Conservation (phyloP, 257 asterid genomes). For the Solanum rostratum region DNA sequence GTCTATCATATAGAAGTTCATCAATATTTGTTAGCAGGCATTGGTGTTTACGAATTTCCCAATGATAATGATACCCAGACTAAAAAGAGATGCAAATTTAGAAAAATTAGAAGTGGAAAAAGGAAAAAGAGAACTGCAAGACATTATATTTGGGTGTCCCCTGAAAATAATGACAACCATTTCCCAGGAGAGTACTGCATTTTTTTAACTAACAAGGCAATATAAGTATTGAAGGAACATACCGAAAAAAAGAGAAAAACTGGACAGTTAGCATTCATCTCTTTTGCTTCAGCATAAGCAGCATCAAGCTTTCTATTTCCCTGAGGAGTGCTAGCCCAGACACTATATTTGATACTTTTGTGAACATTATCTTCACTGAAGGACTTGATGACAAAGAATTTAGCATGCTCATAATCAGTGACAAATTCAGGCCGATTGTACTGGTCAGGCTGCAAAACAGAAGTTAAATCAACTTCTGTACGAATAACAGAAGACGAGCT, state of each 20-base stretch:
- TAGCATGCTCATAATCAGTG: slow-evolving; percentile 62
- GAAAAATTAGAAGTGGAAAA: not conserved
- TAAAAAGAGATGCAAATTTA: not conserved
- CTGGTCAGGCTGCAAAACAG: slow-evolving; percentile 42
- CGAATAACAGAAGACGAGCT: slow-evolving; percentile 37
- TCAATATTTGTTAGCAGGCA: not conserved
- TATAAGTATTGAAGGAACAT: slow-evolving; percentile 15
- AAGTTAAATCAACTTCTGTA: slow-evolving; percentile 48
- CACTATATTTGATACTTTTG: slow-evolving; percentile 80
- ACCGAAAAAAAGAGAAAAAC: slow-evolving; percentile 92
- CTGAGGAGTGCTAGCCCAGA: slow-evolving; percentile 97
- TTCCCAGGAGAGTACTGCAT: not conserved
- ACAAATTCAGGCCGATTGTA: slow-evolving; percentile 59
- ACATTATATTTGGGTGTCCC: not conserved
- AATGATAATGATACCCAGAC: not conserved
- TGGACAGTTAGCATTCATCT: slow-evolving; percentile 55
- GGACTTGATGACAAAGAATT: slow-evolving; percentile 89
- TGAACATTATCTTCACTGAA: slow-evolving; percentile 97
- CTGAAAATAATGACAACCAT: not conserved
- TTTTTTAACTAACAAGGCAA: not conserved
- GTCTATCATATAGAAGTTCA: not conserved
- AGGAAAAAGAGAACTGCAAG: not conserved
- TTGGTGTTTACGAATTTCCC: not conserved
- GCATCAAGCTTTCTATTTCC: slow-evolving; percentile 96
- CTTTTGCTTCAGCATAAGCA: slow-evolving; percentile 71